Base-by-base conservation (phyloP, 2,329 filamentous ascomycete genomes). In the Diaporthe vexans region DNA sequence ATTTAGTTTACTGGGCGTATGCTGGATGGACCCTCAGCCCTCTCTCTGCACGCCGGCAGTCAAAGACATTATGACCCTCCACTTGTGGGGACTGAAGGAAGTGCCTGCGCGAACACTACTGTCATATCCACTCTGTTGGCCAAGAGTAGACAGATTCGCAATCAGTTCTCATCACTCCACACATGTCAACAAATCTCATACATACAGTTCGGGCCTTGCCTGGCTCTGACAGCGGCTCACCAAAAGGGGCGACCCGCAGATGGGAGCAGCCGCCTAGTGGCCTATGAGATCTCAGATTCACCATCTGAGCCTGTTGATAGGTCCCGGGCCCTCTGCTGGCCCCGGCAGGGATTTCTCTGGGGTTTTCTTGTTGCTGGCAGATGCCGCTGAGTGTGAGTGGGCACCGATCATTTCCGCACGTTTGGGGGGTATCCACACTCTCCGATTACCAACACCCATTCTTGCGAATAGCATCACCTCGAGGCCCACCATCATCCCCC, bases 191-290 rank as follows among this genome's bases (percentile, higher is more conserved):
- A 61, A 71, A 40, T 52, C 40, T 46, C 69, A 29, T 61, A 52
- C 21, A 61, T 61, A 52, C 21, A 71, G n/a, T 61, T 26, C 29
- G 48, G 56, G 56, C 48, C 69, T 63, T 73, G 21, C 54, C 71
- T 58, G 48, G 24, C 71, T 54, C 68, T 72, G 68, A 74, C 68
- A 72, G 69, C 68, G 69, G 68, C 48, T 63, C 24, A 40, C 73
- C 65, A n/a, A 65, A 71, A 61, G 51, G 74, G 51, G 67, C 67
- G 71, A 71, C 63, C 74, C 72, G 72, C 61, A 72, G 71, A 54
- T 70, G 73, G 63, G 43, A 61, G 57, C 54, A 40, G 33, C 68
- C 74, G 63, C 52, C 26, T 37, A 40, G 43, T 56, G 37, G 72
- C 74, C 74, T 75, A 75, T 75, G 58, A 71, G 74, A 59, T 71